Percentiles rank a stretch among this genome's conserved stretches.
Conservation (phyloP, 768 basidiomycete genomes). For the Rhizopogon sp. region DNA sequence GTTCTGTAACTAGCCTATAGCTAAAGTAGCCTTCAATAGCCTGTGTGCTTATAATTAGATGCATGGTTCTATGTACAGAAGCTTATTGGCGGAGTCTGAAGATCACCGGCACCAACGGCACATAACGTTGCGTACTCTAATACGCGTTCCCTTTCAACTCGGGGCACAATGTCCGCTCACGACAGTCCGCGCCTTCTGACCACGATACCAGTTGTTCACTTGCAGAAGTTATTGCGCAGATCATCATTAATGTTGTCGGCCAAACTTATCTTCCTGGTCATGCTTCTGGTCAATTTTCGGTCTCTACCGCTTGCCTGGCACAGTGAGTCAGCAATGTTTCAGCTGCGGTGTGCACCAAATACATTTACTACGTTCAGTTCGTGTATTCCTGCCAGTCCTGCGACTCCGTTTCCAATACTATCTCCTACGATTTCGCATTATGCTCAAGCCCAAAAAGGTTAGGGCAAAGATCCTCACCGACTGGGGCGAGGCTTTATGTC, state of each 20-base stretch:
- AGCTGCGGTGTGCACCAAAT: background rate
- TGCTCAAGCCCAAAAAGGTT: slow-evolving; percentile 31
- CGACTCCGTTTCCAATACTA: slow-evolving; percentile 27
- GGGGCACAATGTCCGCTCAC: background rate
- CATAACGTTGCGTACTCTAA: too few relatives aligned
- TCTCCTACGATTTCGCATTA: slow-evolving; percentile 28
- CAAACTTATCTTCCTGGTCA: slow-evolving; percentile 39
- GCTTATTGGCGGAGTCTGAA: too few relatives aligned
- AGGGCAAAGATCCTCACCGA: slow-evolving; percentile 30
- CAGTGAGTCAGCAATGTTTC: slow-evolving; percentile 36
- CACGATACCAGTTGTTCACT: background rate
- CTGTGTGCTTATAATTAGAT: too few relatives aligned
- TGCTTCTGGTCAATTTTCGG: slow-evolving; percentile 55
- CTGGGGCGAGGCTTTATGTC: slow-evolving; percentile 45
- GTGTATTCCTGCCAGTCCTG: slow-evolving; percentile 48
- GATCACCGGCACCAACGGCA: too few relatives aligned
- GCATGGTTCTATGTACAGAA: too few relatives aligned
- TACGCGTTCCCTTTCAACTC: background rate
- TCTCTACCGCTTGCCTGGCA: slow-evolving; percentile 70
- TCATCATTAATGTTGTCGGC: slow-evolving; percentile 2
- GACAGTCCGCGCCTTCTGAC: background rate
- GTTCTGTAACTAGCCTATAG: too few relatives aligned
- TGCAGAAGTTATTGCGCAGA: background rate
- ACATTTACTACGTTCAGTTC: slow-evolving; percentile 30
- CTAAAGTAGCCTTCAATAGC: too few relatives aligned